Conservation (phyloP, 169 alveolate genomes). For the Eimeria maxima region DNA sequence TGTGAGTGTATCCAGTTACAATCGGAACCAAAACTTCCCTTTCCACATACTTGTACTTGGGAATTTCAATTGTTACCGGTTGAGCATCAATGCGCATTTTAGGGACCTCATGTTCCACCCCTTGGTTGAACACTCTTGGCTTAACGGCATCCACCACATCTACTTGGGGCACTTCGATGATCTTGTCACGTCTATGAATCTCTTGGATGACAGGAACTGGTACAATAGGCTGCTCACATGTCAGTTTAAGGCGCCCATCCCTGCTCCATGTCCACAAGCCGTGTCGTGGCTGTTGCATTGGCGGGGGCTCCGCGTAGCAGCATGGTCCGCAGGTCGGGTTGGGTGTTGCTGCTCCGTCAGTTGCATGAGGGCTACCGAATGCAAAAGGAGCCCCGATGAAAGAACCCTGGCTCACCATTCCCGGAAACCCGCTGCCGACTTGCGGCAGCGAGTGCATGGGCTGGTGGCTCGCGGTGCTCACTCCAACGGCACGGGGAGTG, state of each 20-base stretch:
- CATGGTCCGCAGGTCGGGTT: conserved; percentile 64
- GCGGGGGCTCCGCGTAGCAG: conserved; percentile 75
- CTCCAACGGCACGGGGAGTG: conserved; percentile 77
- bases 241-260: conserved; percentile 87
- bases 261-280: conserved; percentile 89
- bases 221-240: conserved; percentile 90
- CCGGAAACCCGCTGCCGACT: conserved; percentile 70
- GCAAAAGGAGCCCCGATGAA: conserved; percentile 44
- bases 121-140: conserved; percentile 92
- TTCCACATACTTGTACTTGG: conserved; percentile 90
- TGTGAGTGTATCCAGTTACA: conserved; percentile 92
- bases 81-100: conserved; percentile 88
- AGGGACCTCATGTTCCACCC: conserved; percentile 92
- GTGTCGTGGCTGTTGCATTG: conserved; percentile 61
- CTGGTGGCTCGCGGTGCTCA: conserved; percentile 81
- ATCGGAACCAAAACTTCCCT: conserved; percentile 91
- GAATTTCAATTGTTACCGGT: conserved; percentile 88
- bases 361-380: conserved; percentile 33
- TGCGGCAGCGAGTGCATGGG: conserved; percentile 77
- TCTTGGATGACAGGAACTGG: conserved; percentile 93
- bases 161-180: conserved; percentile 92
- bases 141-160: conserved; percentile 90
- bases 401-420: conserved; percentile 63
- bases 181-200: conserved; percentile 91
- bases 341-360: conserved; percentile 76